Conservation (phyloP, 257 asterid genomes). For the Anisodus tanguticus region DNA sequence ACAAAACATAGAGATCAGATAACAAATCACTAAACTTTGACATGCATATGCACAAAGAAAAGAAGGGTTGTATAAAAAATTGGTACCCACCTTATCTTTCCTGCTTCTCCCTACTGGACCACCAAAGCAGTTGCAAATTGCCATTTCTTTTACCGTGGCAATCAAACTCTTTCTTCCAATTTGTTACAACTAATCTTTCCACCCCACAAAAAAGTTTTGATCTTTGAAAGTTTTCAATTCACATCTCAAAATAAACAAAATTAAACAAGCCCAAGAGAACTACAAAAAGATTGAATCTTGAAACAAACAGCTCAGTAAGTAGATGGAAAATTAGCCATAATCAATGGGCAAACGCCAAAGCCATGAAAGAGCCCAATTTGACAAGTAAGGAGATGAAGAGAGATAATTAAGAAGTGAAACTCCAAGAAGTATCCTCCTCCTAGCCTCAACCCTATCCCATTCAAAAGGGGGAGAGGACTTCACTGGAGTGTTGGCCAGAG, state of each 20-base stretch:
- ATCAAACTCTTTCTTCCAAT: neutral
- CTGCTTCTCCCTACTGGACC: constrained; percentile 46
- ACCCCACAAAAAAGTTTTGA: constrained; percentile 16
- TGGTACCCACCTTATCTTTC: constrained; percentile 53
- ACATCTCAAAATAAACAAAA: constrained; percentile 38
- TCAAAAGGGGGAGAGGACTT: constrained; percentile 38
- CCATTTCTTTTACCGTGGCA: constrained; percentile 44
- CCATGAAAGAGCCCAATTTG: constrained; percentile 47
- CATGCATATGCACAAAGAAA: neutral
- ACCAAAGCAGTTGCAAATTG: constrained; percentile 49
- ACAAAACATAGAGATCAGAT: neutral
- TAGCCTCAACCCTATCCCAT: constrained; percentile 48
- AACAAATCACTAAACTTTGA: neutral
- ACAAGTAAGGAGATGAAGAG: constrained; percentile 40
- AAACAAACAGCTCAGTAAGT: constrained; percentile 25
- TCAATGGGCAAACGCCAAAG: constrained; percentile 66
- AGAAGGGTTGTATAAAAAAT: neutral
- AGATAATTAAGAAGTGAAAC: constrained; percentile 36
- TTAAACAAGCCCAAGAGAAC: constrained; percentile 19
- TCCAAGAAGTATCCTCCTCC: constrained; percentile 37
- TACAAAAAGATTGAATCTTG: constrained; percentile 28
- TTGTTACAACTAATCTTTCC: neutral
- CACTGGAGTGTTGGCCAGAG: constrained; percentile 64
- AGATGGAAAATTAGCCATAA: constrained; percentile 53
- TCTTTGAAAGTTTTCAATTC: constrained; percentile 28